Evolutionary conservation across 1,284 basidiomycete genomes (phyloP).

Genomic region (Boletellus deceptivus): DNA sequence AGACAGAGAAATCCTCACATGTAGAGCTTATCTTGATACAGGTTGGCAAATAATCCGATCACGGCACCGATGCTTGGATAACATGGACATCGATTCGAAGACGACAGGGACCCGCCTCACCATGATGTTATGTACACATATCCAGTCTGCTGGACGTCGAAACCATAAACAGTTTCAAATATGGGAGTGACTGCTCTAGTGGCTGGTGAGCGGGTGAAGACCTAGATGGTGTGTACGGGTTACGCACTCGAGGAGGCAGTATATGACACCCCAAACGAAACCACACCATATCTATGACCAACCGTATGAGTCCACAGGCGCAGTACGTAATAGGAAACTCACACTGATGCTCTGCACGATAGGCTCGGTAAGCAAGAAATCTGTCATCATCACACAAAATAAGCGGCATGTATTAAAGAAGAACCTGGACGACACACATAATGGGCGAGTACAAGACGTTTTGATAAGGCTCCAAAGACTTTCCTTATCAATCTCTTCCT

Average conservation of each 20-base stretch:
- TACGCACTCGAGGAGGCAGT: conserved; percentile 61
- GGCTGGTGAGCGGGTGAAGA: background rate
- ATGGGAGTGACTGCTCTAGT: conserved; percentile 59
- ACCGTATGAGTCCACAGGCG: background rate
- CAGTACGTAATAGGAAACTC: conserved; percentile 17
- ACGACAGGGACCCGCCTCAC: conserved; percentile 40
- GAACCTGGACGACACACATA: conserved; percentile 46
- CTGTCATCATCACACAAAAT: conserved; percentile 29
- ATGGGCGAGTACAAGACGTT: conserved; percentile 66
- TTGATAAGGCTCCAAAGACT: conserved; percentile 56
- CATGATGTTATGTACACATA: conserved; percentile 57
- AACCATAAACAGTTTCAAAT: conserved; percentile 62
- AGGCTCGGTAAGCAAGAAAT: conserved; percentile 71
- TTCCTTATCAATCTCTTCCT: conserved; percentile 60
- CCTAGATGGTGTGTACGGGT: background rate
- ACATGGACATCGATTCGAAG: background rate
- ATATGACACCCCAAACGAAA: conserved; percentile 77
- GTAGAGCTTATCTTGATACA: conserved; percentile 69
- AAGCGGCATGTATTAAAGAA: conserved; percentile 1
- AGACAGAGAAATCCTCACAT: conserved; percentile 37
- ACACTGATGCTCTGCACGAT: conserved; percentile 75
- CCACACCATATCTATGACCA: conserved; percentile 64
- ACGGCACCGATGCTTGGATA: conserved; percentile 57
- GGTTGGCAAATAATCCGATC: conserved; percentile 55
- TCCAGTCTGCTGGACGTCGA: conserved; percentile 63